Evolutionary conservation across 2,329 filamentous ascomycete genomes (phyloP).

Genomic region (Cercospora canescens): DNA sequence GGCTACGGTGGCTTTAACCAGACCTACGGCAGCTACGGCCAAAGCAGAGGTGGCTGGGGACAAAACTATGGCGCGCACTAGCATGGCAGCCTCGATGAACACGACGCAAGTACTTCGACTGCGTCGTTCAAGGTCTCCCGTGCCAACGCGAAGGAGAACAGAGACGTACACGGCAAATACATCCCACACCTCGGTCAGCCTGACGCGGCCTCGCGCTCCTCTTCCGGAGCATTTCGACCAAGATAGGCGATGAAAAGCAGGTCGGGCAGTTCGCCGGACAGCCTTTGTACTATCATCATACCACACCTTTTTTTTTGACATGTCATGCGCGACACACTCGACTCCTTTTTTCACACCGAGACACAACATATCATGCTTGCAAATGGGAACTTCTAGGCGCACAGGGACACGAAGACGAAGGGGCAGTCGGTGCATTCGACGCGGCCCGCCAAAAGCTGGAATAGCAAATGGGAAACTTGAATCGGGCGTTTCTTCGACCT

Average conservation of each 20-base stretch:
- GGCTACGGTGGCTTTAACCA: conserved; percentile 38
- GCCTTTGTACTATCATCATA: conserved; percentile 7
- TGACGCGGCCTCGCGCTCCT: neutral
- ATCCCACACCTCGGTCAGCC: neutral
- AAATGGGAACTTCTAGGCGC: neutral
- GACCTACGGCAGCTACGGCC: conserved; percentile 34
- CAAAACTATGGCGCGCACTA: conserved; percentile 35
- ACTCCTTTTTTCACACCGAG: conserved; percentile 4
- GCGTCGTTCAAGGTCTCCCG: neutral
- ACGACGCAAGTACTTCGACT: neutral
- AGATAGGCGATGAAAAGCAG: neutral
- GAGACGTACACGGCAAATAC: neutral
- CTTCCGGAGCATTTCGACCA: neutral
- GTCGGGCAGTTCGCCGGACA: neutral
- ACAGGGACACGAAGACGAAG: conserved; percentile 6
- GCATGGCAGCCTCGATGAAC: conserved; percentile 10
- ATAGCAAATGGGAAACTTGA: conserved; percentile 6
- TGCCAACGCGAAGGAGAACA: conserved; percentile 1
- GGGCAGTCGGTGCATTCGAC: conserved; percentile 4
- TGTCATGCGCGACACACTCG: conserved; percentile 4
- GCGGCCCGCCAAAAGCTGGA: conserved; percentile 6
- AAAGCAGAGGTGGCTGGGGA: conserved; percentile 36
- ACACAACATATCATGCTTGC: neutral
- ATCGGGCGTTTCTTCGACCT: conserved; percentile 9
- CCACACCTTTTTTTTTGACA: neutral